A percentile compares a stretch with the other conserved stretches of the same genome.
These are phyloP conservation scores for Auricularia heimuer DNA, from an alignment of 768 basidiomycete species.

Conservation along the genomic window DNA sequence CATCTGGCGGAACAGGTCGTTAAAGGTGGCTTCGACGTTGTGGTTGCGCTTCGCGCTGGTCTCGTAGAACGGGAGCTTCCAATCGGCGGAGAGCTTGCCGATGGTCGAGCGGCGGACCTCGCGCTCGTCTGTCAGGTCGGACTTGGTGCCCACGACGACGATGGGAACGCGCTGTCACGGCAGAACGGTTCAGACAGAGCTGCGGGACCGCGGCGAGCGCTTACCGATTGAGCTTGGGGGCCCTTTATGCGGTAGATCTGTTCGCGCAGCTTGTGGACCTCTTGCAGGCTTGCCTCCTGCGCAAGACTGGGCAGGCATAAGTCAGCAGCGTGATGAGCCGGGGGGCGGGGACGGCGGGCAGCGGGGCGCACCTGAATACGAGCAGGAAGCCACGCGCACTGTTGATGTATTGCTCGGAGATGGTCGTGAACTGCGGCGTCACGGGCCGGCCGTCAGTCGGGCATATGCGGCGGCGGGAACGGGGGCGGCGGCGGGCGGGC, in stretches of 20 bases:
- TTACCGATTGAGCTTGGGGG: neutral
- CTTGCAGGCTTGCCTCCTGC: slow-evolving; percentile 70
- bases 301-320: slow-evolving; percentile 43
- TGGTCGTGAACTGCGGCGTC: slow-evolving; percentile 52
- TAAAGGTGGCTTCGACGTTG: slow-evolving; percentile 71
- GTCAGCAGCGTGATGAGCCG: neutral
- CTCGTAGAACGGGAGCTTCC: slow-evolving; percentile 74
- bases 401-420: slow-evolving; percentile 72
- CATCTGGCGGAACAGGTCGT: slow-evolving; percentile 70
- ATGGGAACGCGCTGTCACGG: slow-evolving; percentile 53
- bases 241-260: slow-evolving; percentile 77
- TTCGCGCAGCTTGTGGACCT: slow-evolving; percentile 70
- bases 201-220: neutral
- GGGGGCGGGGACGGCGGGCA: neutral
- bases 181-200: neutral
- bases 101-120: slow-evolving; percentile 62
- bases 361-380: slow-evolving; percentile 36
- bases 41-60: slow-evolving; percentile 82
- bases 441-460: neutral
- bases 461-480: neutral
- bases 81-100: slow-evolving; percentile 50
- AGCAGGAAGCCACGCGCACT: slow-evolving; percentile 18
- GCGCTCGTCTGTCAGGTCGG: slow-evolving; percentile 71
- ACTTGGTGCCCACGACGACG: slow-evolving; percentile 78
- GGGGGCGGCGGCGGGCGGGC: neutral